Base-by-base conservation (phyloP, 345 rosid species). In the Eucalyptus cloeziana region DNA sequence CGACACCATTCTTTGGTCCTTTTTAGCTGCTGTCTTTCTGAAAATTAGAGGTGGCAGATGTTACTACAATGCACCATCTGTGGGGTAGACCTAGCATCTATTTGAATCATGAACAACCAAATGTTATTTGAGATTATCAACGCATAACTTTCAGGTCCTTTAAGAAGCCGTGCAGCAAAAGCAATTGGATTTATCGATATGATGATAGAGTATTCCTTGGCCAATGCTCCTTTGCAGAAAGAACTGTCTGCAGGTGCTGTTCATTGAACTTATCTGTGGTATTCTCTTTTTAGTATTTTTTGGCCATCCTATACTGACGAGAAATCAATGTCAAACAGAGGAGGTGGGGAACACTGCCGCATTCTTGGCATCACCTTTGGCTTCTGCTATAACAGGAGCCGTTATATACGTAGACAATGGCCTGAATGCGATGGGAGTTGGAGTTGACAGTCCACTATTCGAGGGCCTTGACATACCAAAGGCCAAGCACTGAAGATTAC, bases 271-370 rank as follows among this genome's bases (percentile, higher is more conserved):
- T 8, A 15, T 81, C 13, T 16, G 22, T 30, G 22, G 33, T 27
- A 4, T 21, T 47, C 56, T 64, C 88, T 60, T 67, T 67, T 62
- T 25, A 30, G 13, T 37, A 25, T 13, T 47, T 87, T 11, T 21
- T 83, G 56, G 16, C 58, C 49, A 87, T 85, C 71, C 89, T 62
- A 27, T 90, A 49, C 37, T 71, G 16, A 85, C n/a, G 19, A 86
- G 51, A 69, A 37, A 86, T 67, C 85, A 71, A 16, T 67, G 87
- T 81, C 64, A 83, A 90, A 92, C 96, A 97, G 99, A 96, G 88
- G 99, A 98, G 92, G 97, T 98, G 86, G 99, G 98, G 51, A 97
- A 97, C 54, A 90, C 98, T 15, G 99, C 99, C 33, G 98, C 99
- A 49, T 98, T 98, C 95, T 93, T 98, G 89, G 98, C 91, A 22